Base-by-base conservation (phyloP, 768 basidiomycete species). In the Mycena galopus region DNA sequence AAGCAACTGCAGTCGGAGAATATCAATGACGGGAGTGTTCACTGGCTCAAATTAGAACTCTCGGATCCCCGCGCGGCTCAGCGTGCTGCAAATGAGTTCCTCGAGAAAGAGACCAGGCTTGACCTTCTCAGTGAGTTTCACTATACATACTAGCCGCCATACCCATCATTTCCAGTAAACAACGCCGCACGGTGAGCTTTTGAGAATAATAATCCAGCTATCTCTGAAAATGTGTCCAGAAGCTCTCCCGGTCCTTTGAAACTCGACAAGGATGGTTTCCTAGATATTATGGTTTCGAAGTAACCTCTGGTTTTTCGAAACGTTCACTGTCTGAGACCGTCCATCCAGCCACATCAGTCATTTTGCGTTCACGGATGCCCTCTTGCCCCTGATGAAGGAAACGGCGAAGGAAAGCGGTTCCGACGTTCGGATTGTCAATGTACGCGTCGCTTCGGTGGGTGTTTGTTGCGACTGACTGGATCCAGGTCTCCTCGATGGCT, bases 371-470 rank as follows among this genome's bases (percentile, higher is more conserved):
- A 89, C 87, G 16, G 79, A 81, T 23, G 79, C 84, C 14, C 81
- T 91, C 3, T 80, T 90, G 29, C 88, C 90, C 2, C 71, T 90
- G 12, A 65, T 91, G 55, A 79, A 81, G 58, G 77, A 79, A 55
- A 90, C 90, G 0, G 84, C 86, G 0, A 68, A 81, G 17, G 77
- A 82, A 50, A 78, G 84, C 1, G 81, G 77, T 14, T 81, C 86
- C 3, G 90, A 91, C 65, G 90, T 90, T 32, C 86, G 90, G 21
- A 78, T 91, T 16, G 83, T 91, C 2, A 83, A 85, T 44, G 89
- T 90, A 55, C 51, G 85, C n/a, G n/a, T n/a, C n/a, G n/a, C n/a
- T 76, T 27, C 17, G 16, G 27, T 25, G 16, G 16, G 17, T 9
- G 6, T 23, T 21, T 4, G n/a, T 21, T 11, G 19, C 29, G 19